Evolutionary conservation across 2,329 filamentous ascomycete species (phyloP), one percentile per base, ranked within the genome.

Genomic region (Penicillium sp.): DNA sequence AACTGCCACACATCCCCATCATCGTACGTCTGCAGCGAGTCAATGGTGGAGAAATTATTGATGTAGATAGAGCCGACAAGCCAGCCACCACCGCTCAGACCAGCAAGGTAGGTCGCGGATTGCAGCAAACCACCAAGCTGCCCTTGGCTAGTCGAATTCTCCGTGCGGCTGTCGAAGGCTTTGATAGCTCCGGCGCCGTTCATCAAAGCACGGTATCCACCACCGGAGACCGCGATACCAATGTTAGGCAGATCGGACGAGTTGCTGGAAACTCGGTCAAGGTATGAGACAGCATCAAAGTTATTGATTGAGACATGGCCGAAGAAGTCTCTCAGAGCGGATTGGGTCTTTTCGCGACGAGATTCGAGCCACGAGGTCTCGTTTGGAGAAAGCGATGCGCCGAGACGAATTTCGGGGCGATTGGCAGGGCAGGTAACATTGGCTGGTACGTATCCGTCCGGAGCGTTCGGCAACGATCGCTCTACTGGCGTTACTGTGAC

Each of bases 1-100:
- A 91, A 86, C 62, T 89, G 82, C 88, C 88, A 91, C 1, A 90
- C 80, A 3, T 71, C 63, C 4, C 71, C 70, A 3, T 72, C 63
- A 5, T 71, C 69, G 7, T 83, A 79, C 41, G 82, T 73, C 26
- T 82, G 76, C 55, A 92, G 83, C 64, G 56, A 52, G 50, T 84
- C 75, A 1, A 92, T 84, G 0, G 88, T 86, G 7, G 88, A 89
- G 74, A 91, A 95, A 79, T 96, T 96, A 73, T 89, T 88, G 68
- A 87, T 81, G 64, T 86, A 93, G n/a, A 96, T 80, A 59, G 89
- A 91, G 21, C 91, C 91, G 8, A 96, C 86, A 17, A 96, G 82
- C 92, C 92, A 96, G 54, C 88, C 88, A 60, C 92, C 92, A 29
- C 92, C 92, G 6, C 90, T 93, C 3, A 96, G 82, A 13, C 91